These are phyloP conservation scores for Gautieria morchelliformis DNA, from an alignment of 768 basidiomycete genomes.

Conservation along the genomic window DNA sequence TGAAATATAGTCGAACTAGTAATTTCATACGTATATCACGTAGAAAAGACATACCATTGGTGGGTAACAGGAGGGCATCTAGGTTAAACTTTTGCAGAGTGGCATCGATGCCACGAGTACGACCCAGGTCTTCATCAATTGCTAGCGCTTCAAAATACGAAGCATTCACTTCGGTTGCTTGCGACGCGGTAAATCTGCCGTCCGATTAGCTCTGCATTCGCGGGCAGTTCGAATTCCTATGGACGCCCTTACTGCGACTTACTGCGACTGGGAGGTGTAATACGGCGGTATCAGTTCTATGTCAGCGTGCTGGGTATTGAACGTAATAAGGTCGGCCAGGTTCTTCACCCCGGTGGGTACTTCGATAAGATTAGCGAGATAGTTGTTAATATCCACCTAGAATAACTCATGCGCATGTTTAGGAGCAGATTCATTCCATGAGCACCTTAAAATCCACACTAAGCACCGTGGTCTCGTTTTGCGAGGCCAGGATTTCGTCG, in stretches of 20 bases:
- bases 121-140: conserved; percentile 37
- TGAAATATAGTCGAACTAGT: too few relatives aligned
- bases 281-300: conserved; percentile 3
- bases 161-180: conserved; percentile 18
- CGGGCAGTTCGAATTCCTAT: too few relatives aligned
- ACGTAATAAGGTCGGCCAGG: conserved; percentile 14
- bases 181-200: conserved; percentile 9
- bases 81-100: conserved; percentile 35
- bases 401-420: background rate
- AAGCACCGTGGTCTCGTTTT: conserved; percentile 14
- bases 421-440: background rate
- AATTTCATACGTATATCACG: too few relatives aligned
- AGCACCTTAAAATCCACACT: conserved; percentile 14
- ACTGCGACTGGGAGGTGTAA: too few relatives aligned
- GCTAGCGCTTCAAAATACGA: conserved; percentile 36
- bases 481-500: conserved; percentile 21
- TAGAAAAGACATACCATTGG: conserved; percentile 10
- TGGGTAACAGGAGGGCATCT: conserved; percentile 44
- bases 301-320: conserved; percentile 12
- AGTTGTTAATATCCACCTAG: conserved; percentile 14
- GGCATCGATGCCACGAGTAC: conserved; percentile 51
- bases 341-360: conserved; percentile 19
- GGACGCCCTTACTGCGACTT: too few relatives aligned
- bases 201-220: too few relatives aligned
- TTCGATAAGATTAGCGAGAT: conserved; percentile 12